Evolutionary conservation across 768 basidiomycete genomes (phyloP).

Genomic region (Mycena galericulata): DNA sequence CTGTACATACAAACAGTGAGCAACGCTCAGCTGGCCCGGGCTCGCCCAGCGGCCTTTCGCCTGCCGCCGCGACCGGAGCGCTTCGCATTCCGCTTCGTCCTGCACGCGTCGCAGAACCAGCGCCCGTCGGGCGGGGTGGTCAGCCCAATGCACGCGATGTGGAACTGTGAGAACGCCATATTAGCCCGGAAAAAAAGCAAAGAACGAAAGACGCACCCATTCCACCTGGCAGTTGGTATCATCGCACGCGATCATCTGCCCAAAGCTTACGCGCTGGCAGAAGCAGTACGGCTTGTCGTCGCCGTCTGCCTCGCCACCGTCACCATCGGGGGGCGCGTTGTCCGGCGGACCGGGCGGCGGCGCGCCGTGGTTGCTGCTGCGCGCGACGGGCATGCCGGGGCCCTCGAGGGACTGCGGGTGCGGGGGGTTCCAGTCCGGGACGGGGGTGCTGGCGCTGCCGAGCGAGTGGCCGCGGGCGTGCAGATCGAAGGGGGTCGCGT

Average conservation of each 20-base stretch:
- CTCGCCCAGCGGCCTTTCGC: constrained; percentile 49
- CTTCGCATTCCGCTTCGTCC: constrained; percentile 64
- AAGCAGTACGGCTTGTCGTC: constrained; percentile 83
- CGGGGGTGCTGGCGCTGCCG: constrained; percentile 47
- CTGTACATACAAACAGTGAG: not conserved
- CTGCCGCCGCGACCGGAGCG: constrained; percentile 66
- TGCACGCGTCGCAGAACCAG: constrained; percentile 84
- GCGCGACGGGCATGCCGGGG: constrained; percentile 81
- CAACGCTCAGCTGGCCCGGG: constrained; percentile 16
- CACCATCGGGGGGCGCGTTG: constrained; percentile 39
- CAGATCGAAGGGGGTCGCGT: constrained; percentile 56
- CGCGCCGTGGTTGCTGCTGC: not conserved
- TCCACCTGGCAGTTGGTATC: constrained; percentile 82
- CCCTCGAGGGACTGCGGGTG: constrained; percentile 74
- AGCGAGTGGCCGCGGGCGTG: constrained; percentile 47
- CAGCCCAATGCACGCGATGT: constrained; percentile 80
- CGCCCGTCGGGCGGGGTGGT: constrained; percentile 72
- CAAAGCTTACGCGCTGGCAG: constrained; percentile 87
- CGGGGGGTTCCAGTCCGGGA: constrained; percentile 63
- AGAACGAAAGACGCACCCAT: constrained; percentile 77
- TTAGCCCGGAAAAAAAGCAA: constrained; percentile 20
- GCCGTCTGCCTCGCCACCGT: constrained; percentile 69
- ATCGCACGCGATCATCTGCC: constrained; percentile 97
- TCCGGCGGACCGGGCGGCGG: constrained; percentile 8
- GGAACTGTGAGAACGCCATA: constrained; percentile 66